Evolutionary conservation across 768 basidiomycete species (phyloP).

Genomic region (Galerina sulciceps): DNA sequence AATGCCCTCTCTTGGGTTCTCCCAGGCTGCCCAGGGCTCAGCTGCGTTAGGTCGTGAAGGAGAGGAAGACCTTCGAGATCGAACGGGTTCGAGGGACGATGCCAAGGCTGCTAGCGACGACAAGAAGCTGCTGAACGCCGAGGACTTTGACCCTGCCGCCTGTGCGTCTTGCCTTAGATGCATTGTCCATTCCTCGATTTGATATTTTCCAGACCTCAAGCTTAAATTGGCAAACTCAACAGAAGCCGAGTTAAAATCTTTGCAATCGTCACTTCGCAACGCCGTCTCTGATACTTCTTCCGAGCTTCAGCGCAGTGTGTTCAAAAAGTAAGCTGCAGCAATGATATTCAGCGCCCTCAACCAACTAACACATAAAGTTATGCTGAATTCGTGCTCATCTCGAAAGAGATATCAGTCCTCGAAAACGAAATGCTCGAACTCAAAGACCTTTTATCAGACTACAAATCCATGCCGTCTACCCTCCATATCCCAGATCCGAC

Average conservation of each 20-base stretch:
- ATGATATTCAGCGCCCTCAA: neutral
- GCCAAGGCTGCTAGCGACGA: conserved; percentile 56
- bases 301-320: conserved; percentile 90
- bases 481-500: conserved; percentile 88
- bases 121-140: conserved; percentile 68
- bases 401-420: conserved; percentile 94
- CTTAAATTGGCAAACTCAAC: conserved; percentile 89
- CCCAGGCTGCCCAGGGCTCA: conserved; percentile 30
- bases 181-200: neutral
- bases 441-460: conserved; percentile 92
- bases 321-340: conserved; percentile 75
- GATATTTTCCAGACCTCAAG: conserved; percentile 63
- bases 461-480: conserved; percentile 93
- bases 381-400: conserved; percentile 94
- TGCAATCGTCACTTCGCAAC: conserved; percentile 75
- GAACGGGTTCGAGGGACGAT: conserved; percentile 38
- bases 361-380: conserved; percentile 59
- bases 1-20: conserved; percentile 31
- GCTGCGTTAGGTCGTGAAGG: conserved; percentile 32
- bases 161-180: conserved; percentile 58
- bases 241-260: conserved; percentile 74
- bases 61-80: conserved; percentile 54
- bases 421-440: conserved; percentile 98
- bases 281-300: conserved; percentile 75
- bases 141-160: conserved; percentile 85